phyloP scores from a whole-genome alignment of 768 basidiomycete genomes.

The Rhizopogon roseolus region DNA sequence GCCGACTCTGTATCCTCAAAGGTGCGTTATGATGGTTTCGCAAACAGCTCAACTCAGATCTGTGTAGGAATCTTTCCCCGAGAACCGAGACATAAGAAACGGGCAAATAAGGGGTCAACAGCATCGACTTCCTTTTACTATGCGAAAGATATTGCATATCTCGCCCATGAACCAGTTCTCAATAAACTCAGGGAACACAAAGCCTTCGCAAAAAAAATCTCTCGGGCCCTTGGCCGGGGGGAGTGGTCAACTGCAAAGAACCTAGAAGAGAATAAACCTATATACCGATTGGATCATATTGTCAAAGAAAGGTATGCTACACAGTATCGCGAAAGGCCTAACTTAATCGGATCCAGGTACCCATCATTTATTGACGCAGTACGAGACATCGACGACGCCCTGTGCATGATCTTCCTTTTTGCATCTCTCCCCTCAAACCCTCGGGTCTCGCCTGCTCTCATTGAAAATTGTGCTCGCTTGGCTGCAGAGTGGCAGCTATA shows the following conservation, averaged over 20 bases:
- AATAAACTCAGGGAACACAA: conserved; percentile 96
- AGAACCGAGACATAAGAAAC: conserved; percentile 87
- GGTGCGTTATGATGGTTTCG: conserved; percentile 43
- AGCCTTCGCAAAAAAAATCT: conserved; percentile 95
- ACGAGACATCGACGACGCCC: conserved; percentile 94
- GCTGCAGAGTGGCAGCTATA: conserved; percentile 97
- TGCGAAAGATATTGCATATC: conserved; percentile 94
- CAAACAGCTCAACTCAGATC: conserved; percentile 6
- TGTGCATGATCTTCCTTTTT: conserved; percentile 93
- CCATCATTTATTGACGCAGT: conserved; percentile 95
- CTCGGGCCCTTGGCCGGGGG: conserved; percentile 85
- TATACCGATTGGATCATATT: conserved; percentile 90
- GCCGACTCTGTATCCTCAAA: conserved; percentile 94
- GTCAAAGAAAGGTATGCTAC: conserved; percentile 86
- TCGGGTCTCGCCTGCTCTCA: conserved; percentile 74
- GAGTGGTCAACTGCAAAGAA: conserved; percentile 96
- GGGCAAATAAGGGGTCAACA: conserved; percentile 95
- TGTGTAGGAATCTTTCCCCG: conserved; percentile 90
- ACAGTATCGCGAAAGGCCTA: neutral
- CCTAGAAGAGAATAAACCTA: conserved; percentile 88
- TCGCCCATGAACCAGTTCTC: conserved; percentile 93
- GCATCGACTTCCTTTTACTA: conserved; percentile 98
- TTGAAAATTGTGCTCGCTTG: conserved; percentile 87
- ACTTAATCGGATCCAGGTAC: conserved; percentile 53
- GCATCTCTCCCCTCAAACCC: conserved; percentile 85